Percentiles rank a stretch among this genome's conserved stretches.
These are phyloP conservation scores for Metschnikowia rubicola DNA, from an alignment of 805 yeast genomes.

Conservation along the genomic window DNA sequence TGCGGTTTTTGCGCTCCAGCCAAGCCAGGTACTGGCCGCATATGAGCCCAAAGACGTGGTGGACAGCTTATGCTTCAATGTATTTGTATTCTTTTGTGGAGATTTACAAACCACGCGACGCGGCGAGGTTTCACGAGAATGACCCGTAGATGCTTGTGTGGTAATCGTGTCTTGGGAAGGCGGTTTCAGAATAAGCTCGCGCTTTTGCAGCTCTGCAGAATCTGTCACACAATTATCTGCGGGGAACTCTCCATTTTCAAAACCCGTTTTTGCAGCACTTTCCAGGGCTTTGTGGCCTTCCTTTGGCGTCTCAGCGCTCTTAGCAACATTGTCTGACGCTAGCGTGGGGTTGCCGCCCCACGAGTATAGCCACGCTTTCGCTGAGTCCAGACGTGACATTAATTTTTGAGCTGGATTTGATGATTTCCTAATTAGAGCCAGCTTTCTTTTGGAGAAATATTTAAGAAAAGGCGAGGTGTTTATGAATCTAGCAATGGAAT, in stretches of 20 bases:
- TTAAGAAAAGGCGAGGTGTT: no score
- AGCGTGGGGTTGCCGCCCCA: conserved; percentile 2
- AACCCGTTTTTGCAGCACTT: no score
- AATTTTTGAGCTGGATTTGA: no score
- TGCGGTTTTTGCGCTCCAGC: conserved; percentile 20
- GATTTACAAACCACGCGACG: neutral
- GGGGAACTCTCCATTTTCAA: no score
- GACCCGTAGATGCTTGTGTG: neutral
- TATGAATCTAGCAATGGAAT: no score
- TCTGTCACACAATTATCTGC: no score
- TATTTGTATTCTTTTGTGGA: neutral
- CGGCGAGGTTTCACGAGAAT: neutral
- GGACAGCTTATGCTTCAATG: conserved; percentile 19
- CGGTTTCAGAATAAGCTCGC: neutral
- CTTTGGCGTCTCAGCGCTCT: no score
- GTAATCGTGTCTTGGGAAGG: neutral
- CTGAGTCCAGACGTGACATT: no score
- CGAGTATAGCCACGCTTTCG: conserved; percentile 4
- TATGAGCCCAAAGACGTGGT: conserved; percentile 22
- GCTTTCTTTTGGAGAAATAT: no score
- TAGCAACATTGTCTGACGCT: neutral
- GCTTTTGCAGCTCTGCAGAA: no score
- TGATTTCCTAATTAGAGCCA: no score
- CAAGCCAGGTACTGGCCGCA: conserved; percentile 21
- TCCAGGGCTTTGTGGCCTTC: no score